Base-by-base conservation (phyloP, 2,329 filamentous ascomycete genomes). In the Phyllosticta citriasiana region DNA sequence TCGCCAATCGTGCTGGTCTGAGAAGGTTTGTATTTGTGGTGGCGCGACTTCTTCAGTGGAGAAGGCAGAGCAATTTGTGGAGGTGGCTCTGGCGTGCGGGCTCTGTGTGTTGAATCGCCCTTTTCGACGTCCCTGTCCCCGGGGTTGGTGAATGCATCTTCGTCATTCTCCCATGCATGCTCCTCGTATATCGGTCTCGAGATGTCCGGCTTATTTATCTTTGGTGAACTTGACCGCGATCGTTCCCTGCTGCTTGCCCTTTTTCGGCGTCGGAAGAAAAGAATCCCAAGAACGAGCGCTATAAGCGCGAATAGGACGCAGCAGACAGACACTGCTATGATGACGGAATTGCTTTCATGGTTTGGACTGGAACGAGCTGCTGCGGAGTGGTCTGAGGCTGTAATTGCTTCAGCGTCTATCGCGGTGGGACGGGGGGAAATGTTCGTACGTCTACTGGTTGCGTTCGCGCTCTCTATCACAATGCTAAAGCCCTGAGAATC, bases 401-500 rank as follows among this genome's bases (percentile, higher is more conserved):
- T 10, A 68, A 67, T 22, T 60, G 66, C 59, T 66, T 71, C 26
- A 40, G 12, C 64, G 61, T 24, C 70, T 59, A 9, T 70, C 19
- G 4, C 66, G 27, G 58, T 63, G 16, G 58, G 64, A 63, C 24
- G 65, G 63, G n/a, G 66, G 53, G 62, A 27, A 55, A 26, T 55
- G 24, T 64, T 25, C 56, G 53, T 30, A 55, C 35, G 55, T 22
- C 62, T 35, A 9, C 53, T 22, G 24, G 60, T 57, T 16, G 53
- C 53, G 2, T 51, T 55, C 33, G 55, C 55, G 4, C 55, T 26
- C 19, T 55, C 58, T 9, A 58, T 35, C 16, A 61, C 59, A 53
- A 83, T 73, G 1, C 71, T 72, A 62, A 84, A 79, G 2, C 69
- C 67, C 59, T 79, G 76, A 8, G 73, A 74, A 57, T 81, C 74